Conservation (phyloP, 164 flowering plant genomes). For the Piper betle region DNA sequence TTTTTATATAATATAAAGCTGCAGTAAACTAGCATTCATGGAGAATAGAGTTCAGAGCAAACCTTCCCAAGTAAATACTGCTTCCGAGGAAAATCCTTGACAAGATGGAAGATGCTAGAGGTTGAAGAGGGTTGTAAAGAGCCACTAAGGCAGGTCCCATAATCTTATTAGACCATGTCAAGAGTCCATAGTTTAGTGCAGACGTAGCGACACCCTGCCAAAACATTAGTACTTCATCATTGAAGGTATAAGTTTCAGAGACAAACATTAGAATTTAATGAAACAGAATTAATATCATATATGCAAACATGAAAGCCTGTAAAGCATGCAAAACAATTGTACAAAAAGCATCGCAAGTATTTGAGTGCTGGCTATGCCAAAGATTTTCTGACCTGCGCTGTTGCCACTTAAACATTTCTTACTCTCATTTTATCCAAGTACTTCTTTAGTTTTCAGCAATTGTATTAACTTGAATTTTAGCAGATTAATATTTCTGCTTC, state of each 20-base stretch:
- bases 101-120: slow-evolving; percentile 76
- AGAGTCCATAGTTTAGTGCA: slow-evolving; percentile 79
- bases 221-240: too few relatives aligned
- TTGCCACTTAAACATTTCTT: not conserved
- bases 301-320: too few relatives aligned
- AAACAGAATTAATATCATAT: too few relatives aligned
- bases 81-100: slow-evolving; percentile 91
- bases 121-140: slow-evolving; percentile 90
- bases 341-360: too few relatives aligned
- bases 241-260: too few relatives aligned
- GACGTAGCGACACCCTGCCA: slow-evolving; percentile 83
- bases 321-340: too few relatives aligned
- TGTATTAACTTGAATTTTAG: not conserved
- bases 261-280: too few relatives aligned
- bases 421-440: not conserved
- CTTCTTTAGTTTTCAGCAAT: too few relatives aligned
- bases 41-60: not conserved
- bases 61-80: slow-evolving; percentile 94
- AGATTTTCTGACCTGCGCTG: too few relatives aligned
- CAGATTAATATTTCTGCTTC: not conserved
- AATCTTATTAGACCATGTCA: slow-evolving; percentile 91
- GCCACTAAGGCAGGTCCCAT: slow-evolving; percentile 90
- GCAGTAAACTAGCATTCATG: too few relatives aligned
- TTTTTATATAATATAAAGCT: too few relatives aligned
- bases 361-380: too few relatives aligned